Conservation (phyloP, 2,329 filamentous ascomycete species). For the Chaetomiaceae sp. region DNA sequence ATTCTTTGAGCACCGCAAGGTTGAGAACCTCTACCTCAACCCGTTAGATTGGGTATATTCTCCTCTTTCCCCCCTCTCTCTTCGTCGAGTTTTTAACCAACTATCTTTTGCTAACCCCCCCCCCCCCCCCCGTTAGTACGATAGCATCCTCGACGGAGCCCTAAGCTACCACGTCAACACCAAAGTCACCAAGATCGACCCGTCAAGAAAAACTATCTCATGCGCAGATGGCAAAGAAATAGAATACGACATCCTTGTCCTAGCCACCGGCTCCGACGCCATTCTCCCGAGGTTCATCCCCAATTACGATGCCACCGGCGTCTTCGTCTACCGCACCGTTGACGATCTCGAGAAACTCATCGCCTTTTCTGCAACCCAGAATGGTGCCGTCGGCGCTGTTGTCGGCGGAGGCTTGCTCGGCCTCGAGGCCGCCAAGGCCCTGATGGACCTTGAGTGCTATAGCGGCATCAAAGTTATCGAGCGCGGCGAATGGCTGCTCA, state of each 20-base stretch:
- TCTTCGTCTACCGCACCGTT: slow-evolving; percentile 87
- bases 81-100: too few species aligned
- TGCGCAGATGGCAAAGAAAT: slow-evolving; percentile 68
- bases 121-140: too few species aligned
- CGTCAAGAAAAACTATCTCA: slow-evolving; percentile 59
- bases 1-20: slow-evolving; percentile 80
- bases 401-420: slow-evolving; percentile 83
- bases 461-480: slow-evolving; percentile 74
- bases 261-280: slow-evolving; percentile 84
- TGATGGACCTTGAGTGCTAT: slow-evolving; percentile 79
- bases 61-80: background rate
- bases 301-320: slow-evolving; percentile 72
- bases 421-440: slow-evolving; percentile 84
- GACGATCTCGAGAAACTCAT: slow-evolving; percentile 76
- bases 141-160: slow-evolving; percentile 59
- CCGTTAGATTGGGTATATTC: slow-evolving; percentile 69
- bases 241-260: slow-evolving; percentile 73
- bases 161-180: slow-evolving; percentile 72
- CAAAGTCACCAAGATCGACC: slow-evolving; percentile 62
- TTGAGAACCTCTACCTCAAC: slow-evolving; percentile 86
- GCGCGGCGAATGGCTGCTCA: slow-evolving; percentile 76
- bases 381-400: slow-evolving; percentile 66
- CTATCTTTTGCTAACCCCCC: too few species aligned
- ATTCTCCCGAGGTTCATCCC: slow-evolving; percentile 67
- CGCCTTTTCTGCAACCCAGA: slow-evolving; percentile 61